phyloP scores from a whole-genome alignment of 768 basidiomycete genomes.

The Phanerochaete carnosa region DNA sequence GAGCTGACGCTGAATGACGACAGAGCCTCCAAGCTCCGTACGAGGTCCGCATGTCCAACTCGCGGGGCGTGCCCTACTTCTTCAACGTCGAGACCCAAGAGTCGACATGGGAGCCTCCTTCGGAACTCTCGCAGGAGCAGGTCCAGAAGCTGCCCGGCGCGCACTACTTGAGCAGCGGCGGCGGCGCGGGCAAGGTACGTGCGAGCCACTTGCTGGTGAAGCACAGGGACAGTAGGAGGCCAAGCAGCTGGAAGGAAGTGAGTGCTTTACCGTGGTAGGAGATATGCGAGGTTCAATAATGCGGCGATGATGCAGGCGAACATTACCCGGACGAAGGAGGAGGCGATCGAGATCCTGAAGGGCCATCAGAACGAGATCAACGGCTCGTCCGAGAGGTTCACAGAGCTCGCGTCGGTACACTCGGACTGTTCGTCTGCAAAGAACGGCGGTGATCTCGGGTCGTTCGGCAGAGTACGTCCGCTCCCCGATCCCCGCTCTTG shows the following conservation, averaged over 20 bases:
- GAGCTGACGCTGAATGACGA: background rate
- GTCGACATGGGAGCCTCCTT: conserved; percentile 81
- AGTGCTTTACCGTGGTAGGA: conserved; percentile 19
- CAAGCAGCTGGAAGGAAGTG: conserved; percentile 85
- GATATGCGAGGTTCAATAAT: background rate
- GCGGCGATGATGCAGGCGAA: conserved; percentile 39
- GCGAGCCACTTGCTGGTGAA: conserved; percentile 97
- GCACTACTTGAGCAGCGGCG: conserved; percentile 37
- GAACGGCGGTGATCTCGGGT: conserved; percentile 83
- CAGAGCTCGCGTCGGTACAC: conserved; percentile 66
- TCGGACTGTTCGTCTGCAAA: conserved; percentile 90
- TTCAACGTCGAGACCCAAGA: conserved; percentile 68
- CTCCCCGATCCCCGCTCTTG: background rate
- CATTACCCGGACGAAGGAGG: conserved; percentile 85
- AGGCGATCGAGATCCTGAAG: conserved; percentile 79
- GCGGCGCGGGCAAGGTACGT: conserved; percentile 54
- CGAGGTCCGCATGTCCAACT: conserved; percentile 83
- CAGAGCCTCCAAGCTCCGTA: background rate
- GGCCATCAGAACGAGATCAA: conserved; percentile 62
- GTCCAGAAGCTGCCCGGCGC: conserved; percentile 67
- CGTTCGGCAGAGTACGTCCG: conserved; percentile 52
- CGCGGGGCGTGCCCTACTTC: conserved; percentile 81
- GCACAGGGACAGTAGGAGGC: conserved; percentile 74
- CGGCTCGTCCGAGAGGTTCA: conserved; percentile 56
- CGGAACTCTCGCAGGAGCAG: conserved; percentile 58